These are phyloP conservation scores for Epicoccum nigrum DNA, from an alignment of 2,329 filamentous ascomycete species.

Conservation along the genomic window DNA sequence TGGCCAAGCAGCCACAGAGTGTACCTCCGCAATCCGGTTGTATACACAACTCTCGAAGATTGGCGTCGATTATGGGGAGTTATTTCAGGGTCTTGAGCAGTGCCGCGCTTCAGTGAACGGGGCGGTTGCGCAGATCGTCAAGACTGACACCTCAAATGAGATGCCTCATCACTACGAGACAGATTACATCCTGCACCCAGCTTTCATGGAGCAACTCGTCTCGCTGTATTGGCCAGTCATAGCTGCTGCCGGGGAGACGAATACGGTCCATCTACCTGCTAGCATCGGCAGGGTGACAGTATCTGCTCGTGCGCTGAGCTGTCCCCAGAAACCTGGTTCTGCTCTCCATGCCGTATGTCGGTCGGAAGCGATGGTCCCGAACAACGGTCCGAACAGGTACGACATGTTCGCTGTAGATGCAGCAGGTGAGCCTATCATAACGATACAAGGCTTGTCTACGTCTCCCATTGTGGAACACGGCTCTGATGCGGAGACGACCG, in stretches of 20 bases:
- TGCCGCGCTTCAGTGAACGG: slow-evolving; percentile 49
- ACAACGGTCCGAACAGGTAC: slow-evolving; percentile 23
- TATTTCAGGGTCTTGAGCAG: slow-evolving; percentile 59
- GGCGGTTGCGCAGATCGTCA: slow-evolving; percentile 30
- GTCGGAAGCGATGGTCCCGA: slow-evolving; percentile 9
- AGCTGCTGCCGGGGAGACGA: slow-evolving; percentile 12
- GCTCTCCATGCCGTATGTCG: slow-evolving; percentile 25
- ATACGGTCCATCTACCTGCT: slow-evolving; percentile 30
- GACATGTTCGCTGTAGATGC: slow-evolving; percentile 31
- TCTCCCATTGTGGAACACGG: slow-evolving; percentile 26
- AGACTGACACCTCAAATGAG: slow-evolving; percentile 26
- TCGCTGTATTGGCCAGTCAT: slow-evolving; percentile 38
- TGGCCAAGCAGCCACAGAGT: slow-evolving; percentile 14
- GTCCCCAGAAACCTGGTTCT: slow-evolving; percentile 3
- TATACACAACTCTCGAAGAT: slow-evolving; percentile 56
- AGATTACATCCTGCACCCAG: slow-evolving; percentile 33
- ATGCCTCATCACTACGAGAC: slow-evolving; percentile 40
- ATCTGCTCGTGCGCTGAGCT: slow-evolving; percentile 18
- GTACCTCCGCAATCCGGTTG: slow-evolving; percentile 40
- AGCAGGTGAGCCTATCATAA: slow-evolving; percentile 22
- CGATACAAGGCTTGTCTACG: slow-evolving; percentile 30
- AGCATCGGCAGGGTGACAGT: slow-evolving; percentile 32
- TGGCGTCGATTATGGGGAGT: slow-evolving; percentile 59
- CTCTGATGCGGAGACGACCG: background rate
- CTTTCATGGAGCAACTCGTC: slow-evolving; percentile 35